Base-by-base conservation (phyloP, 306 rosid species). In the Castanea sativa region DNA sequence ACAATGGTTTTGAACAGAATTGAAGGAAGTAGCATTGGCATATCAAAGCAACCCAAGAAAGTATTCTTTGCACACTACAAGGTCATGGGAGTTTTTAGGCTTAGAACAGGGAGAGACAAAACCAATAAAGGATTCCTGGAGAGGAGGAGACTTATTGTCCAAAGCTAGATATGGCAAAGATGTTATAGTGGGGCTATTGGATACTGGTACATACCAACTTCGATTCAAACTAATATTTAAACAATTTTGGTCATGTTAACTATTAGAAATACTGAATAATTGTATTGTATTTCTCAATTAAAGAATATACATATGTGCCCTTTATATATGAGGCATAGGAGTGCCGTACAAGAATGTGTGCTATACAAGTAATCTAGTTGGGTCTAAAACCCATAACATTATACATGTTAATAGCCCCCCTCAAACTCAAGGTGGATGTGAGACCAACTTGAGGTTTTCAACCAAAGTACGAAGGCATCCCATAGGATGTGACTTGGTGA, bases 171-270 rank as follows among this genome's bases (percentile, higher is more conserved):
- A 85, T 82, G 95, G 97, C 4, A 71, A 89, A 85, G 75, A 86
- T 64, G 76, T 92, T 79, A 87, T 90, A 1, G 92, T 90, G 61
- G 96, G 96, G 63, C 76, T 90, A 80, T 82, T 90, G 80, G 97
- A 92, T 61, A 87, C 73, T 69, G 96, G 97, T 89, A 88, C 1
- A 2, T 9, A 83, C 10, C 27, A 38, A 21, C n/a, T 9, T 4
- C 33, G 8, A 33, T 29, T 43, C 19, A 33, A 64, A 16, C n/a
- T 38, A 38, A 38, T 38, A 38, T 11, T 29, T 12, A 3, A 18
- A 18, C 35, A 3, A 15, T 33, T 10, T 67, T 32, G 25, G 71
- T 5, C 7, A 12, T 38, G 43, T 7, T 7, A 38, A 38, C 10
- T 23, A 23, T 23, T 23, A 23, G 23, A 23, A 23, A 23, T 23